Conservation (phyloP, 2,329 filamentous ascomycete genomes). For the Chaetomium globosum region DNA sequence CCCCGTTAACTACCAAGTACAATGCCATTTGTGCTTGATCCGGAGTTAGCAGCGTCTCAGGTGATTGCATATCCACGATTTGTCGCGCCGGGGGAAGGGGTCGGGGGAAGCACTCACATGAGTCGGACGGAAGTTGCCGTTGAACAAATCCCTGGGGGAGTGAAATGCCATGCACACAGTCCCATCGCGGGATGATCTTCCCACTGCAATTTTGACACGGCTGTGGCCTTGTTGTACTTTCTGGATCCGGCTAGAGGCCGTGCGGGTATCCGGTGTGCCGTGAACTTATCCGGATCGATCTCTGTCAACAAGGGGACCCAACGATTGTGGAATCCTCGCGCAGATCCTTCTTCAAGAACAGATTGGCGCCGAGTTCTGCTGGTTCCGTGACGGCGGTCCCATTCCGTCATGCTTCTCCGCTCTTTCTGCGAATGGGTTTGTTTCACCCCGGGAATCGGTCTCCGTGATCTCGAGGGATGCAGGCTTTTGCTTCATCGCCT, state of each 20-base stretch:
- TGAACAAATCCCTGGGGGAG: neutral
- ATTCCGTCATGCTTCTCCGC: slow-evolving; percentile 15
- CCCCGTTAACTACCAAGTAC: neutral
- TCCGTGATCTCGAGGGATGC: neutral
- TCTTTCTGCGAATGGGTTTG: neutral
- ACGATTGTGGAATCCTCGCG: slow-evolving; percentile 20
- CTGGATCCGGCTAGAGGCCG: slow-evolving; percentile 12
- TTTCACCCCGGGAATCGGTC: slow-evolving; percentile 14
- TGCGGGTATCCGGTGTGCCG: slow-evolving; percentile 6
- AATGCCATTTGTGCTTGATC: neutral
- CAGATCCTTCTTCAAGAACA: slow-evolving; percentile 16
- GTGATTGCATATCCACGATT: neutral
- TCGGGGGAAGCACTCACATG: neutral
- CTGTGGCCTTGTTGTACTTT: neutral
- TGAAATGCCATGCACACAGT: slow-evolving; percentile 2
- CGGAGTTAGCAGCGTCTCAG: neutral
- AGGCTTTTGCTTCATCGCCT: slow-evolving; percentile 1
- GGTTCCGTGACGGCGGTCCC: neutral
- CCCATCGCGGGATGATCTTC: slow-evolving; percentile 7
- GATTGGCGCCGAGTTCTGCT: slow-evolving; percentile 5
- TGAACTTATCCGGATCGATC: slow-evolving; percentile 18
- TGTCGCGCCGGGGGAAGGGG: neutral
- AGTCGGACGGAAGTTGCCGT: slow-evolving; percentile 1
- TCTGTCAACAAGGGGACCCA: slow-evolving; percentile 7
- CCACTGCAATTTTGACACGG: slow-evolving; percentile 13